Conservation (phyloP, 495 filamentous ascomycete genomes). For the Penicillium angulare region DNA sequence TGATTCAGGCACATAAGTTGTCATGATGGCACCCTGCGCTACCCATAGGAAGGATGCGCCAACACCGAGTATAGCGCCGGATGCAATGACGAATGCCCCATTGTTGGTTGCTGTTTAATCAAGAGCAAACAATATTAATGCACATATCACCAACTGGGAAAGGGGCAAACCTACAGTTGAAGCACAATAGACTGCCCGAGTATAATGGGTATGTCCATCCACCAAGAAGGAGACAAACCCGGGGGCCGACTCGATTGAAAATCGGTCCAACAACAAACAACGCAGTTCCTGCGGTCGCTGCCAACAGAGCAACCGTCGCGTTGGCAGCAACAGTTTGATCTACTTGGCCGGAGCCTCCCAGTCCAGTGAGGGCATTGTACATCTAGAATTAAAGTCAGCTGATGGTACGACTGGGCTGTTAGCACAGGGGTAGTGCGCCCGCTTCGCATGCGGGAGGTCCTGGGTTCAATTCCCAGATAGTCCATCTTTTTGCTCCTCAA, state of each 20-base stretch:
- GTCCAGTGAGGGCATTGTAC: constrained; percentile 69
- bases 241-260: constrained; percentile 40
- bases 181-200: constrained; percentile 40
- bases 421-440: background rate
- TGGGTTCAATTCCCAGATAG: too few species aligned
- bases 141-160: too few species aligned
- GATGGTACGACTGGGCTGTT: background rate
- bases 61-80: constrained; percentile 50
- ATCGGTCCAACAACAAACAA: constrained; percentile 44
- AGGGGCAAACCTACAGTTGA: constrained; percentile 28
- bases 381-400: constrained; percentile 43
- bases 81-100: constrained; percentile 71
- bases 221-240: constrained; percentile 38
- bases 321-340: constrained; percentile 41
- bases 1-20: constrained; percentile 48
- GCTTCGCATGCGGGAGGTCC: too few species aligned
- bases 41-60: constrained; percentile 53
- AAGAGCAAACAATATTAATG: background rate
- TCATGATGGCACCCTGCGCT: constrained; percentile 57
- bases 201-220: constrained; percentile 47
- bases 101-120: constrained; percentile 59
- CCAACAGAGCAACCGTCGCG: constrained; percentile 39
- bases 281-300: constrained; percentile 39
- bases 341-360: constrained; percentile 55
- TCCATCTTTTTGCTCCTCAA: too few species aligned